A percentile compares a stretch with the other conserved stretches of the same genome.
Evolutionary conservation across 2,329 filamentous ascomycete genomes (phyloP).

Genomic region (Fusarium sp.): DNA sequence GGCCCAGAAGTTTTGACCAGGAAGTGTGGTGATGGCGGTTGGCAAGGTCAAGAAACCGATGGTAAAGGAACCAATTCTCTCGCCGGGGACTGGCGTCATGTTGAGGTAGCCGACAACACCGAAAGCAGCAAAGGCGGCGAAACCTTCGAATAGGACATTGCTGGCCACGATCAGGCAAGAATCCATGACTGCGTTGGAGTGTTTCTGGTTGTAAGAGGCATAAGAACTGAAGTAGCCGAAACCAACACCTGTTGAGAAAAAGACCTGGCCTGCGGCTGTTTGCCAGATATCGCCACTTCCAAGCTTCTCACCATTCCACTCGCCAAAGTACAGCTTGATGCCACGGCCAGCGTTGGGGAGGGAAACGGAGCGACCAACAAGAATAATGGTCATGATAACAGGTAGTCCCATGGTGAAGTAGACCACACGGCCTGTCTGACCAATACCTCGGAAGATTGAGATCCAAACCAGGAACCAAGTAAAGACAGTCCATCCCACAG

Average conservation of each 20-base stretch:
- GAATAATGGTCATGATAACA: slow-evolving; percentile 66
- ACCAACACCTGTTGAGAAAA: slow-evolving; percentile 69
- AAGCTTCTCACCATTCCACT: slow-evolving; percentile 62
- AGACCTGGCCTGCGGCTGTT: slow-evolving; percentile 70
- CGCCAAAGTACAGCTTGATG: slow-evolving; percentile 59
- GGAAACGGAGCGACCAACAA: slow-evolving; percentile 65
- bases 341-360: slow-evolving; percentile 66
- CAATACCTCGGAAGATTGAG: slow-evolving; percentile 69
- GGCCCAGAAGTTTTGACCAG: slow-evolving; percentile 68
- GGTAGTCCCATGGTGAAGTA: slow-evolving; percentile 73
- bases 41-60: slow-evolving; percentile 70
- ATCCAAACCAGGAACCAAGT: slow-evolving; percentile 71
- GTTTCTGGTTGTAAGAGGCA: slow-evolving; percentile 68
- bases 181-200: slow-evolving; percentile 71
- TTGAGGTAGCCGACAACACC: slow-evolving; percentile 65
- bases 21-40: slow-evolving; percentile 67
- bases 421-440: slow-evolving; percentile 68
- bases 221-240: slow-evolving; percentile 71
- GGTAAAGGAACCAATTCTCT: slow-evolving; percentile 64
- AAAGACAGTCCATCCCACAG: slow-evolving; percentile 68
- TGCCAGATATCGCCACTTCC: slow-evolving; percentile 67
- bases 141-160: slow-evolving; percentile 68
- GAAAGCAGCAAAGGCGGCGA: slow-evolving; percentile 62
- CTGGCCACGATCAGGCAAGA: slow-evolving; percentile 66
- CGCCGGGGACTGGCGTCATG: slow-evolving; percentile 51